These are phyloP conservation scores for Bolboschoenus planiculmis DNA, from an alignment of 176 grass and related monocot species.

Conservation along the genomic window DNA sequence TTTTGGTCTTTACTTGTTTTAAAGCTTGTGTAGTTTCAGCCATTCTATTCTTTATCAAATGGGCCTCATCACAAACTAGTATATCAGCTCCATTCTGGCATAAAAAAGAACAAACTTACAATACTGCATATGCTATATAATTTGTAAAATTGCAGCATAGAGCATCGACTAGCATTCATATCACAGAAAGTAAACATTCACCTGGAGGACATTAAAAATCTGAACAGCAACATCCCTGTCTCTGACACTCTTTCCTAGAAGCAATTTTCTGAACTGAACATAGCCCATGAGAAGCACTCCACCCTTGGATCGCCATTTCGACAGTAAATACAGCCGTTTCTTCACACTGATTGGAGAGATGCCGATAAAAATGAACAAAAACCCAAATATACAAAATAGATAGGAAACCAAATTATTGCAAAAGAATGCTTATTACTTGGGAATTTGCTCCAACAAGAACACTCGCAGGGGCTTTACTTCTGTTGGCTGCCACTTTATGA, in stretches of 20 bases:
- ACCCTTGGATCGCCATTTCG: slow-evolving; percentile 77
- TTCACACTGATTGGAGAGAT: slow-evolving; percentile 49
- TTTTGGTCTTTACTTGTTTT: slow-evolving; percentile 87
- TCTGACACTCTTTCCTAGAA: slow-evolving; percentile 63
- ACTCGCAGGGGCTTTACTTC: slow-evolving; percentile 77
- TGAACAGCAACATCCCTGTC: slow-evolving; percentile 64
- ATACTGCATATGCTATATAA: slow-evolving; percentile 18
- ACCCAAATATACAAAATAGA: slow-evolving; percentile 24
- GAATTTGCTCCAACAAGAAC: slow-evolving; percentile 83
- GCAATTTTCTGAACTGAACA: slow-evolving; percentile 86
- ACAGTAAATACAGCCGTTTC: slow-evolving; percentile 56
- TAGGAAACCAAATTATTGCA: slow-evolving; percentile 22
- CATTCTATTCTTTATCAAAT: slow-evolving; percentile 93
- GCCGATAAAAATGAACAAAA: slow-evolving; percentile 8
- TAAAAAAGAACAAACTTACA: slow-evolving; percentile 12
- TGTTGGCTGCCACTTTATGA: slow-evolving; percentile 69
- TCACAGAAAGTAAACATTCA: slow-evolving; percentile 23
- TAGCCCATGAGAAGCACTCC: slow-evolving; percentile 94
- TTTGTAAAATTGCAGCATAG: slow-evolving; percentile 22
- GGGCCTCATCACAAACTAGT: slow-evolving; percentile 99
- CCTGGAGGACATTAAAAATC: slow-evolving; percentile 70
- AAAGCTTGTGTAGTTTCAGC: slow-evolving; percentile 88
- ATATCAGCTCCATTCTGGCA: slow-evolving; percentile 83
- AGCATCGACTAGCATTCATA: slow-evolving; percentile 2
- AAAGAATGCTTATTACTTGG: slow-evolving; percentile 43